phyloP scores from a whole-genome alignment of 352 stramenopile species.

The Pythium periplocum region DNA sequence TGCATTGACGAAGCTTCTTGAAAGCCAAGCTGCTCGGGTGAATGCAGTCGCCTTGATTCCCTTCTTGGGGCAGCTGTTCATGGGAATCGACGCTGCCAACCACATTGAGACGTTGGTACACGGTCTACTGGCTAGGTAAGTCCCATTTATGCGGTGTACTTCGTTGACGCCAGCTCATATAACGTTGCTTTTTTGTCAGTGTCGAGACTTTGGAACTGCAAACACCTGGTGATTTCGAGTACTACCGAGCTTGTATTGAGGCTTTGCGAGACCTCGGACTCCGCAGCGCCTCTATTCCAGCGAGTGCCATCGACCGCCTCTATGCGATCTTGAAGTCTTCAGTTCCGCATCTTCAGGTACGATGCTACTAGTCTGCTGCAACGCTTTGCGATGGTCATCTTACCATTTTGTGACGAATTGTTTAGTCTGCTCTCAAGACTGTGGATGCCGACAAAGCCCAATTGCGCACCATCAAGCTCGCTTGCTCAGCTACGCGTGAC shows the following conservation, averaged over 20 bases:
- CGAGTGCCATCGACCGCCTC: constrained; percentile 27
- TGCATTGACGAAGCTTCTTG: neutral
- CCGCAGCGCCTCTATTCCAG: constrained; percentile 25
- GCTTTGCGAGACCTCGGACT: constrained; percentile 50
- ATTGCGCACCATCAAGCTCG: constrained; percentile 35
- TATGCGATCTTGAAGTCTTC: constrained; percentile 28
- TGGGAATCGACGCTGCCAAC: too few relatives aligned
- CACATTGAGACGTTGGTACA: constrained; percentile 2
- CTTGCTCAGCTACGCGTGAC: constrained; percentile 52
- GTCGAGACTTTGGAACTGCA: constrained; percentile 28
- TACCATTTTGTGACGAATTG: constrained; percentile 2
- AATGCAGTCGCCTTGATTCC: too few relatives aligned
- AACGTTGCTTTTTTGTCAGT: constrained; percentile 16
- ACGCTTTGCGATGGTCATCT: too few relatives aligned
- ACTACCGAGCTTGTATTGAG: constrained; percentile 40
- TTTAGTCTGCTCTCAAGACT: constrained; percentile 22
- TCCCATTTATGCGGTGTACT: neutral
- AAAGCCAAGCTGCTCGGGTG: too few relatives aligned
- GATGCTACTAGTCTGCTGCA: neutral
- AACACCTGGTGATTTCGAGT: constrained; percentile 50
- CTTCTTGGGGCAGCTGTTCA: too few relatives aligned
- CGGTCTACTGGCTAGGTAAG: constrained; percentile 19
- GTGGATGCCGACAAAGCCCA: constrained; percentile 27
- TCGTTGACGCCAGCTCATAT: neutral
- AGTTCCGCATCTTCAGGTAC: constrained; percentile 59